These are phyloP conservation scores for Asterochloris erici DNA, from an alignment of 139 green algal species.

Conservation along the genomic window DNA sequence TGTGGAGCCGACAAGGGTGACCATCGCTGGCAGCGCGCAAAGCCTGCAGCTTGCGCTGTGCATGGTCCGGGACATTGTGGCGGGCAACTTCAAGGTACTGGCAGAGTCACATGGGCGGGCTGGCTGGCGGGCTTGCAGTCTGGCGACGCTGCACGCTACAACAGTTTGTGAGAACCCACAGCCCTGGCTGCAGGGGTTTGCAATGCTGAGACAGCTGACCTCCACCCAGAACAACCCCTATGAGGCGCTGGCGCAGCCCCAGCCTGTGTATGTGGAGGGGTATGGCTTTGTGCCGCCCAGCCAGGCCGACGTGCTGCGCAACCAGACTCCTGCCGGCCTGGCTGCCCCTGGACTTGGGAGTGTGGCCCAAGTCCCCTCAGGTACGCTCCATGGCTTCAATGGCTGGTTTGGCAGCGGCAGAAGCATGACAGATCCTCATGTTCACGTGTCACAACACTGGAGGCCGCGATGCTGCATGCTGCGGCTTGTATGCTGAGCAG, in stretches of 20 bases:
- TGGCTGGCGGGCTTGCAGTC: background rate
- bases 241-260: conserved; percentile 13
- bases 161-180: no score
- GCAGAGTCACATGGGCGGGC: background rate
- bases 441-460: no score
- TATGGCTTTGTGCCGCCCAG: conserved; percentile 58
- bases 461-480: no score
- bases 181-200: conserved; percentile 35
- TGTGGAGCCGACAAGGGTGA: conserved; percentile 75
- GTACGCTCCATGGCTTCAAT: no score
- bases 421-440: no score
- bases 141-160: background rate
- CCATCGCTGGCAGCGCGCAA: conserved; percentile 66
- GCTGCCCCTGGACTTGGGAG: no score
- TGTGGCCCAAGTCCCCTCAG: no score
- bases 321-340: background rate
- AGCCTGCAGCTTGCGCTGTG: conserved; percentile 38
- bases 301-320: conserved; percentile 20
- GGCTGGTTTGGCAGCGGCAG: no score
- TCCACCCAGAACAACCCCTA: background rate
- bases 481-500: no score
- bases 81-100: conserved; percentile 48
- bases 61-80: conserved; percentile 50
- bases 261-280: conserved; percentile 43
- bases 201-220: conserved; percentile 51